Percentiles rank a stretch among this genome's conserved stretches.
phyloP scores from a whole-genome alignment of 352 stramenopile genomes.

The Pythium phragmitis region DNA sequence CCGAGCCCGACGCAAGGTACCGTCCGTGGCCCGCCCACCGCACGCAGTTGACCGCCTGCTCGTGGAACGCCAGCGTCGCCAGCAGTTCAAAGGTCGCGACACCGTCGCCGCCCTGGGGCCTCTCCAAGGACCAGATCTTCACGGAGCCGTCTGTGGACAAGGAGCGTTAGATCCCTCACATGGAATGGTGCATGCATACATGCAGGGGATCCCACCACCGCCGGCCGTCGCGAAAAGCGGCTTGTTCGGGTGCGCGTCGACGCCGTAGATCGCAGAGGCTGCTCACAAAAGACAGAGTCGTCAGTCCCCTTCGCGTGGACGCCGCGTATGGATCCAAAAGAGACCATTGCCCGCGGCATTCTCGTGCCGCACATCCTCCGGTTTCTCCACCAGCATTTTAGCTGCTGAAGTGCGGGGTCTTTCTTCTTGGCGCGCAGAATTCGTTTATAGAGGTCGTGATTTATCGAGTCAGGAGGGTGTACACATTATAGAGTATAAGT shows the following conservation, averaged over 20 bases:
- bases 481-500: too few species aligned
- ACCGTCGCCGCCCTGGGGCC: slow-evolving; percentile 31
- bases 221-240: slow-evolving; percentile 75
- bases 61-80: slow-evolving; percentile 75
- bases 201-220: slow-evolving; percentile 36
- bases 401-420: neutral
- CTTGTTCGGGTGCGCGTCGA: slow-evolving; percentile 78
- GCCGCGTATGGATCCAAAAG: neutral
- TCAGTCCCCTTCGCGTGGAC: neutral
- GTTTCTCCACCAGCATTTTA: slow-evolving; percentile 84
- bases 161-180: neutral
- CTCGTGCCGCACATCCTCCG: slow-evolving; percentile 70
- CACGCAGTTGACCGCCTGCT: slow-evolving; percentile 87
- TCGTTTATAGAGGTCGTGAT: slow-evolving; percentile 15
- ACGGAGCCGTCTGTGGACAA: slow-evolving; percentile 59
- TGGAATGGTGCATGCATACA: neutral
- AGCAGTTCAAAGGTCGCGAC: slow-evolving; percentile 78
- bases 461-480: too few species aligned
- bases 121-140: slow-evolving; percentile 79
- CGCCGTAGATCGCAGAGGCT: slow-evolving; percentile 83
- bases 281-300: neutral
- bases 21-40: slow-evolving; percentile 76
- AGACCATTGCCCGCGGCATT: slow-evolving; percentile 64
- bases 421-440: slow-evolving; percentile 17
- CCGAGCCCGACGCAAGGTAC: slow-evolving; percentile 80